Base-by-base conservation (phyloP, 139 green algal genomes). In the Chlorella ohadii region DNA sequence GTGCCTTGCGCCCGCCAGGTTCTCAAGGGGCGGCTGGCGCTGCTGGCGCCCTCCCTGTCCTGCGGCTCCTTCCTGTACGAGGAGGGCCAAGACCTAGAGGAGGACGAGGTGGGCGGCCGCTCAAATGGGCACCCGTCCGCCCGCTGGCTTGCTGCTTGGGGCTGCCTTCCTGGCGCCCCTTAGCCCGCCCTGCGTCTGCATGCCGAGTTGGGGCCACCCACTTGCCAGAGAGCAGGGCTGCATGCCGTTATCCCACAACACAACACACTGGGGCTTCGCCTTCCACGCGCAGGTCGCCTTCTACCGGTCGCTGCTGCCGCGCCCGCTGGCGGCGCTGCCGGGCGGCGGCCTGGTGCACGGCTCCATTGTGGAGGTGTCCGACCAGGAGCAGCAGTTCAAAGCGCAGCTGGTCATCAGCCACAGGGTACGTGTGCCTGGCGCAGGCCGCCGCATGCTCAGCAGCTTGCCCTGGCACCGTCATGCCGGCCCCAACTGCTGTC, bases 41-140 rank as follows among this genome's bases (percentile, higher is more conserved):
- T 97, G n/a, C 83, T 92, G 64, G 79, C 88, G 28, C 92, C 94
- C 57, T 89, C 78, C 22, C 38, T 92, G 27, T 61, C 51, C 61
- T 88, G 56, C 36, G 90, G 88, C 2, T 84, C 81, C 44, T 94
- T 95, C 38, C 72, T 93, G 72, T 98, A 98, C 81, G 96, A 98
- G 75, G 94, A 98, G 78, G 96, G 93, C 2, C 91, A 93, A 61
- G 95, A 85, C 44, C 79, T 99, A 61, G 95, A 98, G 20, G 92
- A 95, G 19, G 95, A 98, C 70, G 96, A 98, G 90, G 81, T 93
- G 57, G n/a, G n/a, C n/a, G n/a, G n/a, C n/a, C n/a, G n/a, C n/a
- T n/a, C n/a, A n/a, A n/a, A n/a, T n/a, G n/a, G n/a, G n/a, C n/a
- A n/a, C n/a, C n/a, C n/a, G n/a, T n/a, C n/a, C n/a, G n/a, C n/a